A percentile compares a stretch with the other conserved stretches of the same genome.
Conservation (phyloP, 2,329 filamentous ascomycete genomes). For the Didymella exigua region DNA sequence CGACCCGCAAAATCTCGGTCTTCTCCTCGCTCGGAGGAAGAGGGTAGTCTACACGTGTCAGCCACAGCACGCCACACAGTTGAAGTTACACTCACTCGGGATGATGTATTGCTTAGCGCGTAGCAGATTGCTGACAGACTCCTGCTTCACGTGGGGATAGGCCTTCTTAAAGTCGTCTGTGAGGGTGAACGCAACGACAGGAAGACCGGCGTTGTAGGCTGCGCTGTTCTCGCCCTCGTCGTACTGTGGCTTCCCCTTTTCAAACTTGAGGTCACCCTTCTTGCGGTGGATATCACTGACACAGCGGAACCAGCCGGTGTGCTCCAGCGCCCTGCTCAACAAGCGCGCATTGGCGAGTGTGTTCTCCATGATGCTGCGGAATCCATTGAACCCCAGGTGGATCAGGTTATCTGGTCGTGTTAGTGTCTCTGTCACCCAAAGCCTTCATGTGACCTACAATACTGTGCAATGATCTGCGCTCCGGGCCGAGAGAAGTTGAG, state of each 20-base stretch:
- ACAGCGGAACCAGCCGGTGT: slow-evolving; percentile 66
- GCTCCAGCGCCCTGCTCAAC: slow-evolving; percentile 67
- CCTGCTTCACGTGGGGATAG: slow-evolving; percentile 69
- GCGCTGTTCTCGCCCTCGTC: slow-evolving; percentile 58
- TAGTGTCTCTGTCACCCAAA: neutral
- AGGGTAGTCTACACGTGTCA: slow-evolving; percentile 60
- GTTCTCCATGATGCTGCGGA: slow-evolving; percentile 67
- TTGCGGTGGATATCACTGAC: slow-evolving; percentile 69
- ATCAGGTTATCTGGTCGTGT: slow-evolving; percentile 63
- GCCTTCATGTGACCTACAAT: slow-evolving; percentile 58
- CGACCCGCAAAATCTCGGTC: slow-evolving; percentile 70
- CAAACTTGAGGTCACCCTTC: slow-evolving; percentile 54
- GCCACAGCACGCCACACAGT: slow-evolving; percentile 5
- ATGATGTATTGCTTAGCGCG: slow-evolving; percentile 73
- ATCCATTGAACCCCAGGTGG: slow-evolving; percentile 70
- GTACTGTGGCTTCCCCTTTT: slow-evolving; percentile 51
- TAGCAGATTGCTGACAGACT: slow-evolving; percentile 65
- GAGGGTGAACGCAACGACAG: slow-evolving; percentile 71
- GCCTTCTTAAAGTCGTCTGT: slow-evolving; percentile 63
- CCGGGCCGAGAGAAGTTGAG: slow-evolving; percentile 75
- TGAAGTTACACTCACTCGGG: slow-evolving; percentile 57
- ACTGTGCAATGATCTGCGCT: slow-evolving; percentile 72
- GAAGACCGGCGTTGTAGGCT: slow-evolving; percentile 68
- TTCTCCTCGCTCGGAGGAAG: slow-evolving; percentile 66
- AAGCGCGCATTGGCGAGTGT: slow-evolving; percentile 68